Evolutionary conservation across 2,329 filamentous ascomycete species (phyloP).

Genomic region (Lasiodiplodia sp.): DNA sequence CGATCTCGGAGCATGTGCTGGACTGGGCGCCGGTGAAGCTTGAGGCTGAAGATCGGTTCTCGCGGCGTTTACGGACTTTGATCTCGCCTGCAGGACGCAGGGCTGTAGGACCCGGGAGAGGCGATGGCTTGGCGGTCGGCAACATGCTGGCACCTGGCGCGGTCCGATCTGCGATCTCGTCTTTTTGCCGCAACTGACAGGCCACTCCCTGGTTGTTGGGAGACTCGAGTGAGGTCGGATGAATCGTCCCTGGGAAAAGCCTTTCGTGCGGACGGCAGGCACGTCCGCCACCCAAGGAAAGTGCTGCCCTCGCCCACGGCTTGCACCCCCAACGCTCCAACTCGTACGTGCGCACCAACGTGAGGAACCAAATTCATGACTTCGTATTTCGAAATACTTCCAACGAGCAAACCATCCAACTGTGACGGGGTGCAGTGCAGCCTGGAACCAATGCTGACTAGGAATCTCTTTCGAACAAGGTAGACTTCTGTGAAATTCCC

Average conservation of each 20-base stretch:
- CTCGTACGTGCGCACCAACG: neutral
- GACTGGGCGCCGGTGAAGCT: constrained; percentile 8
- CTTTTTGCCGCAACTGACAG: neutral
- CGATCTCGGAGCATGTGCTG: constrained; percentile 1
- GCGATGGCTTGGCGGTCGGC: constrained; percentile 18
- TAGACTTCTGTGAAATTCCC: constrained; percentile 33
- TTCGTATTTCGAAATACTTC: constrained; percentile 23
- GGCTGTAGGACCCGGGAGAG: constrained; percentile 22
- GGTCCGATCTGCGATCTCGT: constrained; percentile 22
- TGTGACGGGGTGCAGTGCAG: constrained; percentile 6
- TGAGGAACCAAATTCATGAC: constrained; percentile 14
- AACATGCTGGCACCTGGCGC: constrained; percentile 24
- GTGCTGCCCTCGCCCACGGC: neutral
- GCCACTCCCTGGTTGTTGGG: constrained; percentile 5
- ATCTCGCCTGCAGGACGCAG: constrained; percentile 27
- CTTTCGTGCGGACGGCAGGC: neutral
- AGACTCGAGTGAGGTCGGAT: neutral
- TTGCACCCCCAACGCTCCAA: neutral
- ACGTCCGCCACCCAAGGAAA: neutral
- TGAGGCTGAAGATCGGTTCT: constrained; percentile 25
- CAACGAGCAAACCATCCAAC: constrained; percentile 22
- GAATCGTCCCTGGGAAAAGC: neutral
- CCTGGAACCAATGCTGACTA: constrained; percentile 6
- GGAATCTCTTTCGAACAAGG: constrained; percentile 3
- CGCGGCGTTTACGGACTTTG: constrained; percentile 29